phyloP scores from a whole-genome alignment of 2,329 filamentous ascomycete species.

The Drechslerella dactyloides region DNA sequence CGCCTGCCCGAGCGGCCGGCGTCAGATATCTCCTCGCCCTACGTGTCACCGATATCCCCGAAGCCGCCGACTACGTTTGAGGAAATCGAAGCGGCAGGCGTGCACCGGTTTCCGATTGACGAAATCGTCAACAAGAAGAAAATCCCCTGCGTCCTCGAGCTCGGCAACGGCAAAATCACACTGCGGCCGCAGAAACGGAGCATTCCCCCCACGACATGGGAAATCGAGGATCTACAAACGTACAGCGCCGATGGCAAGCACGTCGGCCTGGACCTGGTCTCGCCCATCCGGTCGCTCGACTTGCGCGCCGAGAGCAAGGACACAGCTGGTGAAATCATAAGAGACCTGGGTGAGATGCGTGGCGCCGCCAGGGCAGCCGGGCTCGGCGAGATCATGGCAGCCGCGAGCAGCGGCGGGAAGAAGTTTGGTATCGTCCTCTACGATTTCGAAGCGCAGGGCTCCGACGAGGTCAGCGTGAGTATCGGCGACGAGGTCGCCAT shows the following conservation, averaged over 20 bases:
- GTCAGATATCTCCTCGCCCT: slow-evolving; percentile 35
- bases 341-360: slow-evolving; percentile 83
- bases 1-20: slow-evolving; percentile 34
- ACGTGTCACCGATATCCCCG: slow-evolving; percentile 35
- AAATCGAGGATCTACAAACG: slow-evolving; percentile 91
- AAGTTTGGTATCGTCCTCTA: slow-evolving; percentile 76
- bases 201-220: slow-evolving; percentile 89
- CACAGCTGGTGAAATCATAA: slow-evolving; percentile 90
- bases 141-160: slow-evolving; percentile 54
- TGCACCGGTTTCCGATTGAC: slow-evolving; percentile 53
- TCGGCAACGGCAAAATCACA: slow-evolving; percentile 81
- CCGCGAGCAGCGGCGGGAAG: slow-evolving; percentile 71
- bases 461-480: slow-evolving; percentile 92
- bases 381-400: slow-evolving; percentile 82
- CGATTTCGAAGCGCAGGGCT: slow-evolving; percentile 94
- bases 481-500: slow-evolving; percentile 89
- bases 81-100: slow-evolving; percentile 47
- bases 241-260: slow-evolving; percentile 98
- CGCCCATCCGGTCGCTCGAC: slow-evolving; percentile 91
- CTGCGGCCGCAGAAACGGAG: slow-evolving; percentile 82
- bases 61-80: slow-evolving; percentile 47
- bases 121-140: slow-evolving; percentile 55
- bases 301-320: slow-evolving; percentile 98
- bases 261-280: slow-evolving; percentile 90
- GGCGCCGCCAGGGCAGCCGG: slow-evolving; percentile 80